These are phyloP conservation scores for Boletus sp. DNA, from an alignment of 768 basidiomycete genomes.

Conservation along the genomic window DNA sequence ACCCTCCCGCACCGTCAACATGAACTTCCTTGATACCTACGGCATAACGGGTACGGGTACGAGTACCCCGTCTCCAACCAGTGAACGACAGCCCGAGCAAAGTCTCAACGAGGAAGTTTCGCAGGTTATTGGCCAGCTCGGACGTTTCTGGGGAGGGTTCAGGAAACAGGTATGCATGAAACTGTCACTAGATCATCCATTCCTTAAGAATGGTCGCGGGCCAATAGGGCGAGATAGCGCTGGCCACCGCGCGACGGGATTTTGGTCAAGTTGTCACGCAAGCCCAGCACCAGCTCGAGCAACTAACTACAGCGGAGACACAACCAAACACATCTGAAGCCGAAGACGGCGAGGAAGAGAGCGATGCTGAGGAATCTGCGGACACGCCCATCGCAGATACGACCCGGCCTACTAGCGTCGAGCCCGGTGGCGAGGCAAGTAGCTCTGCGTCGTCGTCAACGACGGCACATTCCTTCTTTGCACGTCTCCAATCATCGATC, in stretches of 20 bases:
- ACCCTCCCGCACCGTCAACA: slow-evolving; percentile 25
- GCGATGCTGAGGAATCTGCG: slow-evolving; percentile 26
- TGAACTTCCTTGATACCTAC: slow-evolving; percentile 77
- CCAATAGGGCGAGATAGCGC: slow-evolving; percentile 62
- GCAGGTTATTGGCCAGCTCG: slow-evolving; percentile 85
- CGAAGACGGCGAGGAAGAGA: slow-evolving; percentile 19
- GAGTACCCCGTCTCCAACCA: slow-evolving; percentile 43
- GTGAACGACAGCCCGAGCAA: slow-evolving; percentile 42
- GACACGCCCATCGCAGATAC: slow-evolving; percentile 26
- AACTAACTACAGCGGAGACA: slow-evolving; percentile 45
- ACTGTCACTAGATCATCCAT: background rate
- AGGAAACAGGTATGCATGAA: slow-evolving; percentile 71
- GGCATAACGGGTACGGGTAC: slow-evolving; percentile 48
- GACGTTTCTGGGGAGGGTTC: slow-evolving; percentile 88
- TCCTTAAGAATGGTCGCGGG: slow-evolving; percentile 3
- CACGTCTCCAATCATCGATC: slow-evolving; percentile 70
- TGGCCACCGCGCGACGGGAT: slow-evolving; percentile 73
- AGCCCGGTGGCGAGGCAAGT: slow-evolving; percentile 19
- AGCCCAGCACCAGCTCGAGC: slow-evolving; percentile 74
- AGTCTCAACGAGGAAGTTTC: slow-evolving; percentile 84
- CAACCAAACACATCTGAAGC: slow-evolving; percentile 10
- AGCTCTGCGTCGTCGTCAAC: slow-evolving; percentile 14
- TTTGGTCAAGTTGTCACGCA: slow-evolving; percentile 70
- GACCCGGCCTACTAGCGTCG: slow-evolving; percentile 18
- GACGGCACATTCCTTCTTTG: slow-evolving; percentile 50